phyloP scores from a whole-genome alignment of 106 monocot genomes.

The Narthecium ossifragum region DNA sequence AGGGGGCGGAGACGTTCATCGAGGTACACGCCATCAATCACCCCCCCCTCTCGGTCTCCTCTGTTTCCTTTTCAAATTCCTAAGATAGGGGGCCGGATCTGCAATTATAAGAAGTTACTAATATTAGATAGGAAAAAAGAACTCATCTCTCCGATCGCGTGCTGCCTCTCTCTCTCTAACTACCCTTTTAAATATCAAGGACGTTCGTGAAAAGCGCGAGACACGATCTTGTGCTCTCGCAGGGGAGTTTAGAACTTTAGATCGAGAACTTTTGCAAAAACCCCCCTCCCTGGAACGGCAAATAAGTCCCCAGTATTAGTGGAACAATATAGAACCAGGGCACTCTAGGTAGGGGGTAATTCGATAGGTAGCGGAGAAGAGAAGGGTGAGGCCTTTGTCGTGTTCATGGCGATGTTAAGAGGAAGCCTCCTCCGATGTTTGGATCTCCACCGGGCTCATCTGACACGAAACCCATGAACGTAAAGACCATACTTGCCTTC shows the following conservation, averaged over 20 bases:
- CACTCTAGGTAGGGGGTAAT: neutral
- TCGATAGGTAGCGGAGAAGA: neutral
- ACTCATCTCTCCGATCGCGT: neutral
- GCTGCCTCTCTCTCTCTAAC: neutral
- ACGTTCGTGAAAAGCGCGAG: neutral
- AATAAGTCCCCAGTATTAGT: too few species aligned
- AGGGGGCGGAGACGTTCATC: conserved; percentile 7
- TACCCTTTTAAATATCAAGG: neutral
- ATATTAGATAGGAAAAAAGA: neutral
- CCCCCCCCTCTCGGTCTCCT: too few species aligned
- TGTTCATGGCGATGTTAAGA: neutral
- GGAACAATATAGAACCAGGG: neutral
- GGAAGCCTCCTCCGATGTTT: neutral
- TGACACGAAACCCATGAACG: neutral
- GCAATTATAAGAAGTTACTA: neutral
- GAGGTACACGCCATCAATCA: conserved; percentile 9
- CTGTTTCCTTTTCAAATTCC: neutral
- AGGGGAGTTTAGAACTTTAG: neutral
- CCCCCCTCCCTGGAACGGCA: neutral
- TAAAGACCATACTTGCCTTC: too few species aligned
- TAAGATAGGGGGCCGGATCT: neutral
- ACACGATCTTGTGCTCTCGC: neutral
- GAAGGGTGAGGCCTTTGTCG: neutral
- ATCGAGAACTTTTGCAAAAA: too few species aligned
- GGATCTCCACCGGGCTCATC: neutral